Percentiles rank a stretch among this genome's conserved stretches.
phyloP scores from a whole-genome alignment of 495 filamentous ascomycete genomes.

The Amphirosellinia nigrospora region DNA sequence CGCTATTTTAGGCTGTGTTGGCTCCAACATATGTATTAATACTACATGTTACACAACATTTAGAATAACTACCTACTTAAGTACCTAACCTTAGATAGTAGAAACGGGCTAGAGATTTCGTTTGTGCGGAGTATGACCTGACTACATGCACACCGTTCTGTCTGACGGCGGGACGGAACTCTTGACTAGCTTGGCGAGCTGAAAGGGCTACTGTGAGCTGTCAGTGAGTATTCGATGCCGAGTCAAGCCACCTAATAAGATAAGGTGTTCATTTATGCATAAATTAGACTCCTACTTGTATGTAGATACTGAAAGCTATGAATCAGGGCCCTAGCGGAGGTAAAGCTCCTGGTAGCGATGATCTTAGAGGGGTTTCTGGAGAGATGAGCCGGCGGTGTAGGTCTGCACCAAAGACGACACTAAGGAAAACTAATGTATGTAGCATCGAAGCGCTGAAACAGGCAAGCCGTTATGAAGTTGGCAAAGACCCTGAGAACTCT shows the following conservation, averaged over 20 bases:
- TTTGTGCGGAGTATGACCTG: neutral
- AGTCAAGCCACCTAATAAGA: neutral
- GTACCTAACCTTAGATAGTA: no score
- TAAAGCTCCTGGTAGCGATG: neutral
- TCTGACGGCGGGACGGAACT: neutral
- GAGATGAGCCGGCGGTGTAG: conserved; percentile 20
- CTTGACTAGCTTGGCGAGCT: conserved; percentile 8
- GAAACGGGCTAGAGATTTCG: conserved; percentile 19
- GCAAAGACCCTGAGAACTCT: neutral
- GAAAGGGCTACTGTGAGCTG: neutral
- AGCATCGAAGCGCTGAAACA: conserved; percentile 4
- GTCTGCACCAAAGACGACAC: neutral
- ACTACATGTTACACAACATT: conserved; percentile 24
- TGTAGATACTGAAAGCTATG: neutral
- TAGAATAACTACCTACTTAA: no score
- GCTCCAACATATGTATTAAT: conserved; percentile 2
- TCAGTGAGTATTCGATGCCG: neutral
- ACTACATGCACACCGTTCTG: neutral
- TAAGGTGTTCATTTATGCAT: neutral
- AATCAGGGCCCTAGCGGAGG: neutral
- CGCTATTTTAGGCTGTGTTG: conserved; percentile 25
- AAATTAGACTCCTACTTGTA: no score
- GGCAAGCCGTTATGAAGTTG: conserved; percentile 13
- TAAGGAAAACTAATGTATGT: neutral
- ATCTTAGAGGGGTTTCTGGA: conserved; percentile 11